These are phyloP conservation scores for Cytospora chrysosperma DNA, from an alignment of 2,329 filamentous ascomycete species.

Conservation along the genomic window DNA sequence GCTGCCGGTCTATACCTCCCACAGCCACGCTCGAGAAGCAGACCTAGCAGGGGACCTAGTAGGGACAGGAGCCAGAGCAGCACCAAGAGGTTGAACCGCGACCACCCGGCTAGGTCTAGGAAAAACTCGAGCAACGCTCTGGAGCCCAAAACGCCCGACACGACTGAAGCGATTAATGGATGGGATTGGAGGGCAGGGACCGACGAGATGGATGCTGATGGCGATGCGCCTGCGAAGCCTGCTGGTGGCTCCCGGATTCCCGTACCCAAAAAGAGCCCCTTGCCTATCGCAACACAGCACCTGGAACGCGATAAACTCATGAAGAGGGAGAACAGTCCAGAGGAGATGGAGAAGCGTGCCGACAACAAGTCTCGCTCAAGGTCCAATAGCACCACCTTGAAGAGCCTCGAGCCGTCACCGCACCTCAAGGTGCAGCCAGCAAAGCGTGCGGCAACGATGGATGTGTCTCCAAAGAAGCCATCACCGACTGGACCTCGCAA, in stretches of 20 bases:
- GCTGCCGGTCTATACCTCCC: constrained; percentile 70
- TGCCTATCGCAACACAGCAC: constrained; percentile 69
- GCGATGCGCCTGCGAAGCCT: constrained; percentile 49
- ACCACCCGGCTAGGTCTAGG: constrained; percentile 36
- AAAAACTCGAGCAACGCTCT: constrained; percentile 45
- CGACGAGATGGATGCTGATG: constrained; percentile 70
- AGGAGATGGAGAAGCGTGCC: constrained; percentile 58
- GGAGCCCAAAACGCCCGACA: constrained; percentile 40
- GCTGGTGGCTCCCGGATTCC: constrained; percentile 81
- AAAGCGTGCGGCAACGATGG: constrained; percentile 44
- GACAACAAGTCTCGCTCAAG: constrained; percentile 65
- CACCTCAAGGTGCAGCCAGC: constrained; percentile 31
- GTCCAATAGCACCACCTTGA: constrained; percentile 60
- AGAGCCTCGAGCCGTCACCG: constrained; percentile 52
- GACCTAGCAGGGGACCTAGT: constrained; percentile 43
- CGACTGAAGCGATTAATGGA: constrained; percentile 40
- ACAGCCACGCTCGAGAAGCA: constrained; percentile 52
- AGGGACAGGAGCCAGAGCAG: constrained; percentile 43
- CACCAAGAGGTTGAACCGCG: constrained; percentile 34
- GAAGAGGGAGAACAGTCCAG: constrained; percentile 52
- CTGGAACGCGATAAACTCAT: constrained; percentile 72
- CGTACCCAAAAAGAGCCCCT: constrained; percentile 74
- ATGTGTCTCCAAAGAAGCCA: constrained; percentile 56
- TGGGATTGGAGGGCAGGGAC: constrained; percentile 72
- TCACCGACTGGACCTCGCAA: constrained; percentile 41